A percentile compares a stretch with the other conserved stretches of the same genome.
Evolutionary conservation across 2,329 filamentous ascomycete species (phyloP).

Genomic region (Colletotrichum brevisporum): DNA sequence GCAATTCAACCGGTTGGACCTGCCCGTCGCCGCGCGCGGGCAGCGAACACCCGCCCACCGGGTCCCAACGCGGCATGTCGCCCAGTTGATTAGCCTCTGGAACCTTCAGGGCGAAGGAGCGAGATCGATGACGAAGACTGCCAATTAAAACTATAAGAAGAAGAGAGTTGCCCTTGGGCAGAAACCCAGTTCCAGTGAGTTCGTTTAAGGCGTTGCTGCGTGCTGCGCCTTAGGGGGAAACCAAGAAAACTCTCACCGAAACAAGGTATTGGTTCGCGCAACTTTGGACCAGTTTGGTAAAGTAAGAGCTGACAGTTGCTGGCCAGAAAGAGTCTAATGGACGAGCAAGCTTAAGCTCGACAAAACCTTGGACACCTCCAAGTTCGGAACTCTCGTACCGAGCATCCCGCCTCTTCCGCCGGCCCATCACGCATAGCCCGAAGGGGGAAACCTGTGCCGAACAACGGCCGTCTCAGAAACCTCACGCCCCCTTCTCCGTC

Average conservation of each 20-base stretch:
- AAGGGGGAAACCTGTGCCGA: constrained; percentile 31
- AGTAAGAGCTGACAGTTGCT: background rate
- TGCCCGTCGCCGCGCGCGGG: constrained; percentile 1
- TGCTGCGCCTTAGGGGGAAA: no score
- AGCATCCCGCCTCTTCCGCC: constrained; percentile 3
- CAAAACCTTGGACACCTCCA: constrained; percentile 13
- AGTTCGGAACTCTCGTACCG: constrained; percentile 29
- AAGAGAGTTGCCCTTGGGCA: constrained; percentile 20
- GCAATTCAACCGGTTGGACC: constrained; percentile 11
- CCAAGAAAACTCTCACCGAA: constrained; percentile 14
- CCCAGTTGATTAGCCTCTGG: background rate
- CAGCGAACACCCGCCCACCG: background rate
- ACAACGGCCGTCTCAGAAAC: constrained; percentile 34
- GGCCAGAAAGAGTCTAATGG: constrained; percentile 5
- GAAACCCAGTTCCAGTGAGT: background rate
- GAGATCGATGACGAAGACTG: constrained; percentile 29
- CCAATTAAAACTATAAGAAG: constrained; percentile 19
- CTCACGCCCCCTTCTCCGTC: constrained; percentile 11
- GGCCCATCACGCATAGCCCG: background rate
- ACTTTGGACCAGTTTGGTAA: constrained; percentile 3
- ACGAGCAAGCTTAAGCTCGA: constrained; percentile 22
- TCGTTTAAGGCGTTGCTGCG: no score
- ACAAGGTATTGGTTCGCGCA: constrained; percentile 23
- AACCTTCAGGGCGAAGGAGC: background rate
- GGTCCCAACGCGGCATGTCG: background rate